Evolutionary conservation across 2,329 filamentous ascomycete genomes (phyloP).

Genomic region (Aspergillus spinulosporus): DNA sequence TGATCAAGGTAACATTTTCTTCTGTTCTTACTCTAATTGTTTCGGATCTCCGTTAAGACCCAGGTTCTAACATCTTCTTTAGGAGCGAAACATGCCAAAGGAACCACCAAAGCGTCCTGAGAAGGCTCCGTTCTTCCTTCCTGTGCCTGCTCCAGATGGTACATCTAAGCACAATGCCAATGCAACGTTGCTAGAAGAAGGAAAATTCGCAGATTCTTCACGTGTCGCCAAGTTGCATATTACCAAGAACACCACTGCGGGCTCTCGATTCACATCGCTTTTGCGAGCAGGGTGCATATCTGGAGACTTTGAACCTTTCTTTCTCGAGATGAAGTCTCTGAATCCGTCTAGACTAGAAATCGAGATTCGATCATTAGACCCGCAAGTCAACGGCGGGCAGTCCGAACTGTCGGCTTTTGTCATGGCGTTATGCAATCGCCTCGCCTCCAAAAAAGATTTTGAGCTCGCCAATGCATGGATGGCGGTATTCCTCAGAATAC

Average conservation of each 20-base stretch:
- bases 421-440: slow-evolving; percentile 69
- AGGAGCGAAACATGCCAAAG: slow-evolving; percentile 89
- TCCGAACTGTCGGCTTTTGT: slow-evolving; percentile 81
- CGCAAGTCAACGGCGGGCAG: slow-evolving; percentile 43
- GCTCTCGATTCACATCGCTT: slow-evolving; percentile 49
- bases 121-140: slow-evolving; percentile 94
- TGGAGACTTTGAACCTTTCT: slow-evolving; percentile 66
- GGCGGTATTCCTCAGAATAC: slow-evolving; percentile 83
- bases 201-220: slow-evolving; percentile 55
- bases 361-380: slow-evolving; percentile 77
- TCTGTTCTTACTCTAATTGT: not conserved
- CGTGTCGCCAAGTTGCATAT: slow-evolving; percentile 67
- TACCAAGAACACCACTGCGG: slow-evolving; percentile 36
- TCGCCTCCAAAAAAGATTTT: slow-evolving; percentile 75
- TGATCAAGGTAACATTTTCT: slow-evolving; percentile 60
- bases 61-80: slow-evolving; percentile 23
- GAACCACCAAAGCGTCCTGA: slow-evolving; percentile 89
- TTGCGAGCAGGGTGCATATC: slow-evolving; percentile 50
- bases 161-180: slow-evolving; percentile 28
- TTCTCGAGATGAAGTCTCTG: slow-evolving; percentile 76
- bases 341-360: slow-evolving; percentile 84
- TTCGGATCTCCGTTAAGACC: no score
- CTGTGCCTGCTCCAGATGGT: slow-evolving; percentile 40
- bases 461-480: slow-evolving; percentile 97
- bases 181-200: slow-evolving; percentile 32